Percentiles rank a stretch among this genome's conserved stretches.
Evolutionary conservation across 1,284 basidiomycete genomes (phyloP).

Genomic region (Apiotrichum veenhuisii): DNA sequence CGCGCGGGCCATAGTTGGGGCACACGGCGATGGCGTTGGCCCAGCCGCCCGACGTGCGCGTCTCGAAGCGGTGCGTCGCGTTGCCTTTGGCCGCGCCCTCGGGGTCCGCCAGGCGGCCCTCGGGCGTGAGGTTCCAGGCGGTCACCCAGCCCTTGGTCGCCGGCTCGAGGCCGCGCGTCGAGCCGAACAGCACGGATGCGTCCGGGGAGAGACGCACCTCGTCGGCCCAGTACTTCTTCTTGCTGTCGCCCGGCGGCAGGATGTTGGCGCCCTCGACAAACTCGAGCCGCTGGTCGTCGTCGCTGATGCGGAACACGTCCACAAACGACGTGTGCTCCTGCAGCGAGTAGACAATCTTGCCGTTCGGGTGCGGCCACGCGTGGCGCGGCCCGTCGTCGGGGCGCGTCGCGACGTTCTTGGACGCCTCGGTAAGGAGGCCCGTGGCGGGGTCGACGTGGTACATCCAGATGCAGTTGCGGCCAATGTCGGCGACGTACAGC

Average conservation of each 20-base stretch:
- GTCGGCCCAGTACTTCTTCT: slow-evolving; percentile 41
- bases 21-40: slow-evolving; percentile 49
- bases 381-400: slow-evolving; percentile 48
- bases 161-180: slow-evolving; percentile 42
- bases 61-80: slow-evolving; percentile 31
- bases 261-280: slow-evolving; percentile 22
- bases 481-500: slow-evolving; percentile 45
- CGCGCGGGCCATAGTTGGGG: slow-evolving; percentile 23
- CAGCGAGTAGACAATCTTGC: slow-evolving; percentile 46
- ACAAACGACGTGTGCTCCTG: slow-evolving; percentile 25
- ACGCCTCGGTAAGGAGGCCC: slow-evolving; percentile 32
- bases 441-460: slow-evolving; percentile 37
- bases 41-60: slow-evolving; percentile 49
- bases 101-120: slow-evolving; percentile 13
- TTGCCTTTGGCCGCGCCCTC: slow-evolving; percentile 4
- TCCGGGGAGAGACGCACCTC: slow-evolving; percentile 44
- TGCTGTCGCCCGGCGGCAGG: slow-evolving; percentile 14
- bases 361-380: slow-evolving; percentile 48
- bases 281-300: slow-evolving; percentile 14
- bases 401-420: slow-evolving; percentile 44
- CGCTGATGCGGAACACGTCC: slow-evolving; percentile 20
- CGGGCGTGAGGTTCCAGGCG: slow-evolving; percentile 35
- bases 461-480: slow-evolving; percentile 49
- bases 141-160: slow-evolving; percentile 44
- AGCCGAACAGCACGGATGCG: slow-evolving; percentile 41